Evolutionary conservation across 352 stramenopile species (phyloP), one percentile per base, ranked within the genome.

Genomic region (Phytopythium boreale): DNA sequence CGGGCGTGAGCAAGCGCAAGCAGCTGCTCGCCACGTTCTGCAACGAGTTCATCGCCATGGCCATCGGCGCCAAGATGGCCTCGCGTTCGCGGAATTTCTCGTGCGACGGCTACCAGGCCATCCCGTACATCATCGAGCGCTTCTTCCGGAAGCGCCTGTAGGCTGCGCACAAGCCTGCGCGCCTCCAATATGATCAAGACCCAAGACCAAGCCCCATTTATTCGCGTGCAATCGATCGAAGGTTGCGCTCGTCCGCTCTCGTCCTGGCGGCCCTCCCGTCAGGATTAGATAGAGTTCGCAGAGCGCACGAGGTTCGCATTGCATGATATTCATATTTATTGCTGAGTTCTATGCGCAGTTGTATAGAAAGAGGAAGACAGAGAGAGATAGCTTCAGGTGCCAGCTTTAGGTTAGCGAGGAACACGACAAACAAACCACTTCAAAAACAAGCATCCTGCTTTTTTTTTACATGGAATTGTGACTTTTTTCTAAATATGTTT

Each of bases 11-110:
- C 37, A 67, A 64, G 29, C 72, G 77, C 34, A 82, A 81, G 68
- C 72, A 77, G 39, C 57, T 85, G 24, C 69, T 85, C 60, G 24
- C 63, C 31, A 83, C 63, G 24, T 85, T 85, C 66, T 76, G 66
- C 62, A 82, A 85, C 47, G 70, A 80, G 53, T 82, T 85, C 61
- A 34, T 85, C 43, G 39, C 51, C 41, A 77, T 86, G 66, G 69
- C 77, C 19, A n/a, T 76, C 19, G 75, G 72, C 29, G 64, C 59
- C 43, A 80, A 77, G 55, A 60, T 51, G 19, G 76, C 69, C 24
- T 56, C 61, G 4, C 74, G 68, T 8, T 62, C 56, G 44, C 71
- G 74, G 4, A 69, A 74, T 36, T 57, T 71, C 43, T 63, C 63
- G 26, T 84, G 75, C 27, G 73, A 72, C 53, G 72, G 72, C 26